Percentiles rank a stretch among this genome's conserved stretches.
Evolutionary conservation across 495 filamentous ascomycete species (phyloP).

Genomic region (Venustampulla echinocandica): DNA sequence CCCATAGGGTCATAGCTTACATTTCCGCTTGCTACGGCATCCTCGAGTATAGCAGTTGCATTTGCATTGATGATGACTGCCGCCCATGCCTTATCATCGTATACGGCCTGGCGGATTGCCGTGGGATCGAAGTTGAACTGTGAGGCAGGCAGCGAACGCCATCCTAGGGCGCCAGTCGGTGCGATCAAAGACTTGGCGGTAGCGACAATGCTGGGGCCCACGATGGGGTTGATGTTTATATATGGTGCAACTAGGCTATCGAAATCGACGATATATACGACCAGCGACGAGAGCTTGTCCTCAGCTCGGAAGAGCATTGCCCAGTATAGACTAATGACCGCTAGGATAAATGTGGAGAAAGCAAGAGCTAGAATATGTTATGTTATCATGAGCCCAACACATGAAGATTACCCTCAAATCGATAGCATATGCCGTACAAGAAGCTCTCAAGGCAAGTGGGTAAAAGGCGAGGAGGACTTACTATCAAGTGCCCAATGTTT

Average conservation of each 20-base stretch:
- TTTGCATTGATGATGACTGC: slow-evolving; percentile 60
- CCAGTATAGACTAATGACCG: slow-evolving; percentile 54
- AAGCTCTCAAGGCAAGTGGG: too few relatives aligned
- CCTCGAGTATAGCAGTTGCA: slow-evolving; percentile 50
- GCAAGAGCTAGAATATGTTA: slow-evolving; percentile 36
- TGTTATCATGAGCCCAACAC: neutral
- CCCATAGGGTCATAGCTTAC: slow-evolving; percentile 55
- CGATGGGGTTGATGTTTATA: slow-evolving; percentile 35
- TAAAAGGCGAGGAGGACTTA: too few relatives aligned
- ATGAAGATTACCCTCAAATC: too few relatives aligned
- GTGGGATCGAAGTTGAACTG: slow-evolving; percentile 51
- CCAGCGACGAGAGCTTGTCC: slow-evolving; percentile 37
- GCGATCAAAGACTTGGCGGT: slow-evolving; percentile 29
- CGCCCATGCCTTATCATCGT: slow-evolving; percentile 53
- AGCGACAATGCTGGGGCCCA: slow-evolving; percentile 48
- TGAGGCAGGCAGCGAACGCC: slow-evolving; percentile 37
- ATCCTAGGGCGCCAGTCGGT: slow-evolving; percentile 37
- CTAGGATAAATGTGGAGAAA: slow-evolving; percentile 44
- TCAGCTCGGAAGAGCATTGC: slow-evolving; percentile 44
- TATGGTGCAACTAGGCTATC: slow-evolving; percentile 50
- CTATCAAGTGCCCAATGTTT: slow-evolving; percentile 17
- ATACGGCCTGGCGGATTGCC: slow-evolving; percentile 51
- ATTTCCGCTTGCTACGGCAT: slow-evolving; percentile 50
- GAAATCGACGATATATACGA: slow-evolving; percentile 58
- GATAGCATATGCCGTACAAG: too few relatives aligned